These are phyloP conservation scores for Quercus rubra DNA, from an alignment of 306 rosid genomes.

Conservation along the genomic window DNA sequence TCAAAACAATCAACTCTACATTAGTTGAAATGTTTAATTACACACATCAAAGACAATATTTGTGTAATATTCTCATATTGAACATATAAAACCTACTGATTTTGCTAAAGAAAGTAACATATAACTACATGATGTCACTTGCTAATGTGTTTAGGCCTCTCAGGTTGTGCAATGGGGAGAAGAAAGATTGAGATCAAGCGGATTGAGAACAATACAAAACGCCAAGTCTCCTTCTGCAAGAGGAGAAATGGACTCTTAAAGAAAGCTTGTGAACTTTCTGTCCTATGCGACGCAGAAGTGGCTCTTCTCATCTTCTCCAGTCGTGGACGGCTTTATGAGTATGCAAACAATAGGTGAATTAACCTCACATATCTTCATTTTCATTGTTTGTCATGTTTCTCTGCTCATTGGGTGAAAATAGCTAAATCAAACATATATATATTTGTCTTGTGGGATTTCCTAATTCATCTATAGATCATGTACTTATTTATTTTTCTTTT, in stretches of 20 bases:
- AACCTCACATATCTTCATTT: neutral
- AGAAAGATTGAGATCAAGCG: constrained; percentile 96
- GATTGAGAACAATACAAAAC: constrained; percentile 84
- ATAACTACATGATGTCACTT: neutral
- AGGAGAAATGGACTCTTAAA: constrained; percentile 87
- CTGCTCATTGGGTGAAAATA: neutral
- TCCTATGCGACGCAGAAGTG: constrained; percentile 89
- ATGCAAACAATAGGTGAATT: constrained; percentile 71
- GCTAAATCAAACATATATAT: neutral
- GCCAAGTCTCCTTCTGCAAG: constrained; percentile 96
- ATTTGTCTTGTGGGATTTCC: neutral
- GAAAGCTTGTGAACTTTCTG: constrained; percentile 92
- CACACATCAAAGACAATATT: too few species aligned
- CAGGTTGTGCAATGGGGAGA: constrained; percentile 60
- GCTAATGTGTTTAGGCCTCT: too few species aligned
- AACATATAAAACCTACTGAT: neutral
- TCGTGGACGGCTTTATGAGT: constrained; percentile 91
- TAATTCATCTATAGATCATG: neutral
- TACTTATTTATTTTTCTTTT: neutral
- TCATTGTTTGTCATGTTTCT: neutral
- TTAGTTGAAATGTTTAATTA: too few species aligned
- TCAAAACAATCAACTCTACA: too few species aligned
- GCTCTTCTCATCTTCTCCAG: constrained; percentile 90
- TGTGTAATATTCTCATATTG: too few species aligned
- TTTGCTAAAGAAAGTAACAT: neutral